A percentile compares a stretch with the other conserved stretches of the same genome.
These are phyloP conservation scores for Aspergillus piperis DNA, from an alignment of 2,329 filamentous ascomycete genomes.

Conservation along the genomic window DNA sequence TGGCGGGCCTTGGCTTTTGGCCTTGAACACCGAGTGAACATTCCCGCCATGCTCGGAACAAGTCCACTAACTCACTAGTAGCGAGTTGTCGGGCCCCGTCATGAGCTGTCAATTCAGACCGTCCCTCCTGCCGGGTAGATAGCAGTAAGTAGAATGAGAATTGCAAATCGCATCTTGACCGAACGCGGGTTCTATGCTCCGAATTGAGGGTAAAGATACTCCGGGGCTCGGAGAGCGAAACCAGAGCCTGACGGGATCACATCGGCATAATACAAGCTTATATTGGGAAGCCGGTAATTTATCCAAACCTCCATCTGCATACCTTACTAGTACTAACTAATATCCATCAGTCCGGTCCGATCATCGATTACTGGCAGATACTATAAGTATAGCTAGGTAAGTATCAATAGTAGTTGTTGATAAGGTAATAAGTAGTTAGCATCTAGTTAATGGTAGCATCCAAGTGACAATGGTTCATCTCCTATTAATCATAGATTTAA, in stretches of 20 bases:
- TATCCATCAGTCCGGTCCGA: neutral
- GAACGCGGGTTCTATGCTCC: neutral
- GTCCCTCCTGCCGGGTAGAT: neutral
- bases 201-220: conserved; percentile 1
- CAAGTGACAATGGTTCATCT: too few relatives aligned
- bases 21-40: neutral
- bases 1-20: neutral
- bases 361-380: neutral
- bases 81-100: neutral
- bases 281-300: conserved; percentile 2
- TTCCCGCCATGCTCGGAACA: neutral
- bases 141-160: neutral
- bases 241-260: neutral
- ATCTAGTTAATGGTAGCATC: too few relatives aligned
- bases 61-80: too few relatives aligned
- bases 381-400: neutral
- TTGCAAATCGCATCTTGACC: neutral
- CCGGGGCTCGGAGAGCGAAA: conserved; percentile 5
- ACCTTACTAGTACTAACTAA: too few relatives aligned
- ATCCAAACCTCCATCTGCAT: neutral
- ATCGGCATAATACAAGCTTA: conserved; percentile 3
- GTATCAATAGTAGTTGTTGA: neutral
- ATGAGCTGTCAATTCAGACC: neutral
- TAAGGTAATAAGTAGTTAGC: too few relatives aligned
- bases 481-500: neutral